Conservation (phyloP, 129 eudicot species). For the Pseudognaphalium luteoalbum region DNA sequence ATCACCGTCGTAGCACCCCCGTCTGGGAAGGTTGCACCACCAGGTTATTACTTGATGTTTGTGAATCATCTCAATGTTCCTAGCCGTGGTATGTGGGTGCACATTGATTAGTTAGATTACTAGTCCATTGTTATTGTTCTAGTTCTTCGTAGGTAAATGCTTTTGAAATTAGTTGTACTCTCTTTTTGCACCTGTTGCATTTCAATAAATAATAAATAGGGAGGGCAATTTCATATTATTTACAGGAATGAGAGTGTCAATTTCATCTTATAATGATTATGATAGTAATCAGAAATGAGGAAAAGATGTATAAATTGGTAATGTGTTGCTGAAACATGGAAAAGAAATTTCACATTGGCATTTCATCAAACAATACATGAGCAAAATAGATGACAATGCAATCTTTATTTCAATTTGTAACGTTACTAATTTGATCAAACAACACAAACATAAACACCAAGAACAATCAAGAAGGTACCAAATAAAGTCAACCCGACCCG, state of each 20-base stretch:
- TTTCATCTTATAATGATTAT: no score
- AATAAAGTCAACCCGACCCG: slow-evolving; percentile 61
- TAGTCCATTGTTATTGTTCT: not conserved
- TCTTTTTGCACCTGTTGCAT: slow-evolving; percentile 21
- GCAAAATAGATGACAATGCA: slow-evolving; percentile 4
- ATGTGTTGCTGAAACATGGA: not conserved
- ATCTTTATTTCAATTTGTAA: slow-evolving; percentile 1
- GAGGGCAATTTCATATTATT: not conserved
- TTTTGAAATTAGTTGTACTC: slow-evolving; percentile 1
- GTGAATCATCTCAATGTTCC: slow-evolving; percentile 57
- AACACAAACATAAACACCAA: slow-evolving; percentile 81
- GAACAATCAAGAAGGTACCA: slow-evolving; percentile 75
- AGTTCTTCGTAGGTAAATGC: not conserved
- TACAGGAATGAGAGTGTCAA: not conserved
- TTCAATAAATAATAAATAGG: slow-evolving; percentile 13
- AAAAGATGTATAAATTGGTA: no score
- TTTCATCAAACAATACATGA: slow-evolving; percentile 23
- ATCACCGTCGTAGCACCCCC: slow-evolving; percentile 31
- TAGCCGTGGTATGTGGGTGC: slow-evolving; percentile 71
- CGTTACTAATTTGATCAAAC: slow-evolving; percentile 35
- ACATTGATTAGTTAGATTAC: slow-evolving; percentile 22
- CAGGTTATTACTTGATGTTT: slow-evolving; percentile 68
- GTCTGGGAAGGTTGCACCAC: slow-evolving; percentile 40
- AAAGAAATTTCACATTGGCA: not conserved
- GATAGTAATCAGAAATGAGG: not conserved